phyloP scores from a whole-genome alignment of 805 yeast genomes.

The Candida railenensis region DNA sequence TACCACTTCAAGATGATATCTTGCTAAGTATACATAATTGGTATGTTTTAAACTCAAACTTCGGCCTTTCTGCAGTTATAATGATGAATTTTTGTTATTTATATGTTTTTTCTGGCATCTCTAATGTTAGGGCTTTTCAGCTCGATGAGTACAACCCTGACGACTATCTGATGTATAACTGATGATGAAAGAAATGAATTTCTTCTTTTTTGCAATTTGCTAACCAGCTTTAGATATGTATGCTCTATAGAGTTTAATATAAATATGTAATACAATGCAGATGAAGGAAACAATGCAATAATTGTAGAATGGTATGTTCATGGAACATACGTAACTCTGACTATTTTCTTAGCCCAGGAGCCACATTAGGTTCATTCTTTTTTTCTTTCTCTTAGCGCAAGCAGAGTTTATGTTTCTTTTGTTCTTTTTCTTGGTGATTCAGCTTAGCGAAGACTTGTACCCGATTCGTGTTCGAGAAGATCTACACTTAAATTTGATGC shows the following conservation, averaged over 20 bases:
- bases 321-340: too few relatives aligned
- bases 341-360: too few relatives aligned
- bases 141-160: slow-evolving; percentile 79
- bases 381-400: too few relatives aligned
- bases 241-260: neutral
- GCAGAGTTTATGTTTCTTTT: too few relatives aligned
- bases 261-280: neutral
- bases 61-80: slow-evolving; percentile 3
- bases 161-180: slow-evolving; percentile 53
- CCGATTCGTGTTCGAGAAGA: too few relatives aligned
- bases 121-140: slow-evolving; percentile 80
- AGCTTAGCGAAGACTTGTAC: too few relatives aligned
- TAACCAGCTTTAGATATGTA: slow-evolving; percentile 3
- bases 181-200: slow-evolving; percentile 6
- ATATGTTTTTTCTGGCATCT: slow-evolving; percentile 86
- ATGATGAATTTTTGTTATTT: slow-evolving; percentile 37
- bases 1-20: neutral
- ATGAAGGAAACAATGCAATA: neutral
- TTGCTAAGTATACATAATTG: slow-evolving; percentile 1
- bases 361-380: too few relatives aligned
- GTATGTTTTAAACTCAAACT: neutral
- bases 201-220: slow-evolving; percentile 1
- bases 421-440: too few relatives aligned
- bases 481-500: too few relatives aligned
- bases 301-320: too few relatives aligned